phyloP scores from a whole-genome alignment of 75 land plant species.

The Pinus tabuliformis region DNA sequence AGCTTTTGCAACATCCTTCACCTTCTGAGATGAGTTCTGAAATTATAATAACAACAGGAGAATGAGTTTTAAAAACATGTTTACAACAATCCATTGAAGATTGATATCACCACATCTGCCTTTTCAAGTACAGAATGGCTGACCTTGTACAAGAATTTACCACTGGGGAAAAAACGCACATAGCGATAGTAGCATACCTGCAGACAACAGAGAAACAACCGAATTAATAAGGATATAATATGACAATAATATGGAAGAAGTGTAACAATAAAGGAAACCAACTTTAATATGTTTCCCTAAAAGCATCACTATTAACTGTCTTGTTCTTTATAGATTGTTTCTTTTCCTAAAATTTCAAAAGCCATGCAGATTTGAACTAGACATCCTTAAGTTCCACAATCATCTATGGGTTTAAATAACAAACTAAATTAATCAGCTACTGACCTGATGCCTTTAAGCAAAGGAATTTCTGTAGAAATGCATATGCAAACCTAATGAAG shows the following conservation, averaged over 20 bases:
- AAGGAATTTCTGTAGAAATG: no score
- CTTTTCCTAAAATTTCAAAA: no score
- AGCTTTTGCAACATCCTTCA: conserved; percentile 81
- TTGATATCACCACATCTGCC: neutral
- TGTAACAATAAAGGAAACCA: neutral
- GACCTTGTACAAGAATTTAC: conserved; percentile 95
- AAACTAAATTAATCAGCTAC: neutral
- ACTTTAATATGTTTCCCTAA: no score
- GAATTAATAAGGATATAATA: neutral
- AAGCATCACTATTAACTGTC: no score
- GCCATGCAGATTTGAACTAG: neutral
- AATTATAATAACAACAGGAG: neutral
- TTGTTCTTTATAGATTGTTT: no score
- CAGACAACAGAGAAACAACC: conserved; percentile 8
- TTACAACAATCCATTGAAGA: neutral
- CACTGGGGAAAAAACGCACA: conserved; percentile 76
- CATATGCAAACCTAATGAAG: no score
- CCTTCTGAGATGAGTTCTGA: conserved; percentile 73
- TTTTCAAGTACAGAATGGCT: neutral
- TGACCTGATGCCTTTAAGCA: neutral
- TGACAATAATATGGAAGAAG: neutral
- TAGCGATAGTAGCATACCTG: conserved; percentile 98
- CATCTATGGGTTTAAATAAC: neutral
- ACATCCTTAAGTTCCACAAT: neutral
- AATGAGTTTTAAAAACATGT: neutral